These are phyloP conservation scores for Hymenoscyphus salicellus DNA, from an alignment of 2,329 filamentous ascomycete species.

Conservation along the genomic window DNA sequence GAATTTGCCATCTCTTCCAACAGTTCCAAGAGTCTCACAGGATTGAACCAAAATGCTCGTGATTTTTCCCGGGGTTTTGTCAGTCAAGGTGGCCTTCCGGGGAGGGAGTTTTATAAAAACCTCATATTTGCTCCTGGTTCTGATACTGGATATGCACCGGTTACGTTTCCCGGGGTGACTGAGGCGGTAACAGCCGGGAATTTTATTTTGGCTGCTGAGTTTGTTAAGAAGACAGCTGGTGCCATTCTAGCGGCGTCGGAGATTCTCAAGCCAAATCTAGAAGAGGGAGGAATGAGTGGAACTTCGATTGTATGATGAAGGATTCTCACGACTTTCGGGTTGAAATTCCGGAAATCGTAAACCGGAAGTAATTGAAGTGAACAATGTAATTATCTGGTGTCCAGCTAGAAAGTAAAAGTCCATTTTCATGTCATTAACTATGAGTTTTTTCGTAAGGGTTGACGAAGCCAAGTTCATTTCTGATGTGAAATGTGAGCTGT, in stretches of 20 bases:
- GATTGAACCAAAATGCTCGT: not conserved
- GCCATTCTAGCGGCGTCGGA: not conserved
- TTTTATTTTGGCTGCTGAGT: not conserved
- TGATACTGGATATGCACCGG: constrained; percentile 1
- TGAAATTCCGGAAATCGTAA: too few species aligned
- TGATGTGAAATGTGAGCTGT: too few species aligned
- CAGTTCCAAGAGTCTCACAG: not conserved
- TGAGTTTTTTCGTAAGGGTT: too few species aligned
- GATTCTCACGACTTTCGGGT: not conserved
- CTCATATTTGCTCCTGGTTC: constrained; percentile 2
- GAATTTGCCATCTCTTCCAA: not conserved
- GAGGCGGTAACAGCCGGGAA: not conserved
- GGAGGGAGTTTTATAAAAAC: constrained; percentile 2
- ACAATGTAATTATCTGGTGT: too few species aligned
- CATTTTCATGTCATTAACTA: too few species aligned
- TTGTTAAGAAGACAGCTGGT: not conserved
- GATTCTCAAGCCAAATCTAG: not conserved
- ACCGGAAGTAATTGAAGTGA: too few species aligned
- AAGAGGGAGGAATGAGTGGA: not conserved
- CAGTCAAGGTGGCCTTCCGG: not conserved
- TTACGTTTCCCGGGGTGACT: not conserved
- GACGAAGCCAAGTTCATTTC: too few species aligned
- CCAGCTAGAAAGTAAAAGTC: too few species aligned
- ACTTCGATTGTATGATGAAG: not conserved
- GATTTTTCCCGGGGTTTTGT: not conserved